Percentiles rank a stretch among this genome's conserved stretches.
phyloP scores from a whole-genome alignment of 202 grass and related monocot species.

The Carex arenaria region DNA sequence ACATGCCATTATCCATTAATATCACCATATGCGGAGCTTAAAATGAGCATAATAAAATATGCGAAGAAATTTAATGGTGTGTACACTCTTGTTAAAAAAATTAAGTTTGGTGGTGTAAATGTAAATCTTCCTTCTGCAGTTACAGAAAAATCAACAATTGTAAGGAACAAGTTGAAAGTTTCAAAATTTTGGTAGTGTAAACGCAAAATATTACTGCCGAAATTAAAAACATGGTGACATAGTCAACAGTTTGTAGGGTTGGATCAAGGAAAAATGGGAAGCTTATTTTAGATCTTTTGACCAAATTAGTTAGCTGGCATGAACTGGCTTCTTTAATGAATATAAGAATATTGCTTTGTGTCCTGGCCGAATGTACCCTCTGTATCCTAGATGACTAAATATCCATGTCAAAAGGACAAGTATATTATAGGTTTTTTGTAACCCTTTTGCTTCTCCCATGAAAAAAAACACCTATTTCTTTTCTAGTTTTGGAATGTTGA shows the following conservation, averaged over 20 bases:
- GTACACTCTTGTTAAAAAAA: not conserved
- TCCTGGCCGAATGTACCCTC: not conserved
- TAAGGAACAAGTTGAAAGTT: not conserved
- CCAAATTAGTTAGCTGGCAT: constrained; percentile 11
- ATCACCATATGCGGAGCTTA: not conserved
- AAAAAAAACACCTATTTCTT: not conserved
- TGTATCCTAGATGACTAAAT: not conserved
- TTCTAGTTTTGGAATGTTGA: not conserved
- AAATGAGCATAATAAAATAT: not conserved
- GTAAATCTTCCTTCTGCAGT: not conserved
- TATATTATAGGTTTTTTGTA: not conserved
- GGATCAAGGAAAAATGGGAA: constrained; percentile 1
- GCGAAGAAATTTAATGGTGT: not conserved
- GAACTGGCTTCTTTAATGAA: constrained; percentile 4
- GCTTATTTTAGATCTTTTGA: not conserved
- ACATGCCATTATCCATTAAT: not conserved
- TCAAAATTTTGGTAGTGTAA: not conserved
- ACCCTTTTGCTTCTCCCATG: not conserved
- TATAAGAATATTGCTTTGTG: not conserved
- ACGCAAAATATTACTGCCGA: not conserved
- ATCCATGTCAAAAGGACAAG: not conserved
- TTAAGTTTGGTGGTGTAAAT: not conserved
- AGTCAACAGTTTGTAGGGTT: not conserved
- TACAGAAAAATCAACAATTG: not conserved
- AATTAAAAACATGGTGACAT: not conserved